These are phyloP conservation scores for Kodamaea plutei DNA, from an alignment of 1,139 yeast genomes.

Conservation along the genomic window DNA sequence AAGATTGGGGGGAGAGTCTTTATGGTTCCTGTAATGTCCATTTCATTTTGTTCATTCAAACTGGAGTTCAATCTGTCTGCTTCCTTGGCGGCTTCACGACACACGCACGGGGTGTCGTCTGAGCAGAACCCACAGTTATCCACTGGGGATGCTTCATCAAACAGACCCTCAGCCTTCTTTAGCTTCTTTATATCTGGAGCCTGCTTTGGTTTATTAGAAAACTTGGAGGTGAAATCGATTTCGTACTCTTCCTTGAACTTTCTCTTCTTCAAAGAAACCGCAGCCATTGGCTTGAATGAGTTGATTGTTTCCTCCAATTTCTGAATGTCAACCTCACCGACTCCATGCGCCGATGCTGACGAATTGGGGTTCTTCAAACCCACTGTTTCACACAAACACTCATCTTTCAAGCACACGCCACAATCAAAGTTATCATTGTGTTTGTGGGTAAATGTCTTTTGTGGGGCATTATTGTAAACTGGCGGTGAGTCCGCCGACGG, in stretches of 20 bases:
- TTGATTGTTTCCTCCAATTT: slow-evolving; percentile 32
- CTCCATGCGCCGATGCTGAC: slow-evolving; percentile 6
- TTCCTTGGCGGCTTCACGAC: slow-evolving; percentile 77
- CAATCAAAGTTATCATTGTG: slow-evolving; percentile 41
- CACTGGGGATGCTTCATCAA: slow-evolving; percentile 49
- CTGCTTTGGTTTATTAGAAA: slow-evolving; percentile 29
- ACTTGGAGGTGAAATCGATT: slow-evolving; percentile 53
- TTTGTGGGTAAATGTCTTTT: slow-evolving; percentile 2
- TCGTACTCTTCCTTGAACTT: slow-evolving; percentile 26
- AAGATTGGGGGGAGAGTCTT: slow-evolving; percentile 35
- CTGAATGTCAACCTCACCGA: slow-evolving; percentile 9
- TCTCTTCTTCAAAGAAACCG: slow-evolving; percentile 49
- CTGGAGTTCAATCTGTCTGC: slow-evolving; percentile 37
- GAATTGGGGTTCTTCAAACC: slow-evolving; percentile 40
- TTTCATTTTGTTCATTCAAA: slow-evolving; percentile 18
- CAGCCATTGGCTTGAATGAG: slow-evolving; percentile 52
- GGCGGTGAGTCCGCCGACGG: slow-evolving; percentile 51
- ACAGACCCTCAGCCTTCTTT: slow-evolving; percentile 16
- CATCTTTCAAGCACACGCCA: slow-evolving; percentile 66
- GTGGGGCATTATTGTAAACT: slow-evolving; percentile 4
- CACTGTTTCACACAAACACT: slow-evolving; percentile 65
- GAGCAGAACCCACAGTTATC: slow-evolving; percentile 93
- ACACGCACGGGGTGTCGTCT: slow-evolving; percentile 87
- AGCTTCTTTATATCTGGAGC: slow-evolving; percentile 39
- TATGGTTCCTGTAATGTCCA: slow-evolving; percentile 18